Conservation (phyloP, 2,329 filamentous ascomycete species). For the Fusarium ambrosium region DNA sequence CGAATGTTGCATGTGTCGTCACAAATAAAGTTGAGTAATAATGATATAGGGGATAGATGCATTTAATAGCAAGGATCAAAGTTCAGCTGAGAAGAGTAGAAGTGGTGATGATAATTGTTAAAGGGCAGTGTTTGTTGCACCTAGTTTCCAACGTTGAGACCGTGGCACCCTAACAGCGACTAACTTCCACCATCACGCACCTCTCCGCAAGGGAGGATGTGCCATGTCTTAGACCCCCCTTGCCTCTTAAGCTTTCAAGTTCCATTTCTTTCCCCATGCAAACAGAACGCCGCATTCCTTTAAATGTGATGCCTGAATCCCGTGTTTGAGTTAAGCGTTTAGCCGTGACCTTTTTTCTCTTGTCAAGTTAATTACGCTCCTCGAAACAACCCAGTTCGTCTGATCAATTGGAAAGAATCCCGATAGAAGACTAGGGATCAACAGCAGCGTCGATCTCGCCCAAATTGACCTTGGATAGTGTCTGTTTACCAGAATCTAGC, state of each 20-base stretch:
- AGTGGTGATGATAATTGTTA: background rate
- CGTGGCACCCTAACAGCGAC: background rate
- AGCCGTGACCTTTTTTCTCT: background rate
- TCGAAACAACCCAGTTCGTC: background rate
- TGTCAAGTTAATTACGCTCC: background rate
- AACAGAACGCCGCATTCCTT: background rate
- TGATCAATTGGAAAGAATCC: background rate
- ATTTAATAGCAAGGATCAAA: background rate
- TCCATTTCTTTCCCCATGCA: background rate
- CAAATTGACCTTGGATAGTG: background rate
- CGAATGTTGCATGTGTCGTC: background rate
- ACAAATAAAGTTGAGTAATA: background rate
- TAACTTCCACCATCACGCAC: background rate
- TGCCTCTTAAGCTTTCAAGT: background rate
- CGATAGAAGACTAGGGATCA: background rate
- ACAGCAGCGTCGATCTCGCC: background rate
- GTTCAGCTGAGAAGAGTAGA: background rate
- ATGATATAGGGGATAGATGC: background rate
- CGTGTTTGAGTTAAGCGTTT: background rate
- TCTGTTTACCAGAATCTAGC: background rate
- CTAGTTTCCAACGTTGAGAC: background rate
- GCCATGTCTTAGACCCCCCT: background rate
- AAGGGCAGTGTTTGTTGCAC: background rate
- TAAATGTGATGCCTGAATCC: background rate
- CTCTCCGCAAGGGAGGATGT: background rate